Conservation (phyloP, 345 rosid genomes). For the Syzygium grande region DNA sequence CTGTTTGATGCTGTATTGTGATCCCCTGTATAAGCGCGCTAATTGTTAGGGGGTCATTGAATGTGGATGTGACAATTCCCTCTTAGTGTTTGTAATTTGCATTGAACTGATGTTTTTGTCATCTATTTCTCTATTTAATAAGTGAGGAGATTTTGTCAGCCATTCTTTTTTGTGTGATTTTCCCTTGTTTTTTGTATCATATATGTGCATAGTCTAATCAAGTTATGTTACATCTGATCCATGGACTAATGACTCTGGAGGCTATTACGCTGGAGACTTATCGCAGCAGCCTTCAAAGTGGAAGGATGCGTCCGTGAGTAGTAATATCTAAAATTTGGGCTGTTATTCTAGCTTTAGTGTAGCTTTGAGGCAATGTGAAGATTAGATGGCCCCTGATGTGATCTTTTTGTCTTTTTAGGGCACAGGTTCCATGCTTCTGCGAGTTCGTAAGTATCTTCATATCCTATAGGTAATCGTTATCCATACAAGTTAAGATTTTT, state of each 20-base stretch:
- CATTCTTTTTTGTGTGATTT: neutral
- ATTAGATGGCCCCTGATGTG: conserved; percentile 1
- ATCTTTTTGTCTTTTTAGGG: conserved; percentile 20
- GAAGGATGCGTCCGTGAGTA: conserved; percentile 27
- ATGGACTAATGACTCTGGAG: conserved; percentile 47
- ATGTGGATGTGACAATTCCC: neutral
- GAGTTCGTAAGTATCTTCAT: conserved; percentile 30
- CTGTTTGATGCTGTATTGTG: neutral
- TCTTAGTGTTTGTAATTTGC: neutral
- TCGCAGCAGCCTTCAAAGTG: conserved; percentile 19
- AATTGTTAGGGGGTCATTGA: neutral
- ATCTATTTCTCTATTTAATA: neutral
- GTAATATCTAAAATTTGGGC: neutral
- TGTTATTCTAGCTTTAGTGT: neutral
- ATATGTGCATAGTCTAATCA: conserved; percentile 21
- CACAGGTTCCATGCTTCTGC: conserved; percentile 13
- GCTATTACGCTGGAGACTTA: conserved; percentile 31
- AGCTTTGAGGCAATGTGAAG: neutral
- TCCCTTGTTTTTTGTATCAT: neutral
- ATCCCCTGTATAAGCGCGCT: neutral
- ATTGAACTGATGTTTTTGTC: neutral
- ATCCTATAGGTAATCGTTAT: neutral
- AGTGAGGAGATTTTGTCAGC: neutral
- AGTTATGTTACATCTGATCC: conserved; percentile 53
- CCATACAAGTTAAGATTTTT: neutral